A percentile compares a stretch with the other conserved stretches of the same genome.
Conservation (phyloP, 148 eudicot genomes). For the Fagopyrum tataricum region DNA sequence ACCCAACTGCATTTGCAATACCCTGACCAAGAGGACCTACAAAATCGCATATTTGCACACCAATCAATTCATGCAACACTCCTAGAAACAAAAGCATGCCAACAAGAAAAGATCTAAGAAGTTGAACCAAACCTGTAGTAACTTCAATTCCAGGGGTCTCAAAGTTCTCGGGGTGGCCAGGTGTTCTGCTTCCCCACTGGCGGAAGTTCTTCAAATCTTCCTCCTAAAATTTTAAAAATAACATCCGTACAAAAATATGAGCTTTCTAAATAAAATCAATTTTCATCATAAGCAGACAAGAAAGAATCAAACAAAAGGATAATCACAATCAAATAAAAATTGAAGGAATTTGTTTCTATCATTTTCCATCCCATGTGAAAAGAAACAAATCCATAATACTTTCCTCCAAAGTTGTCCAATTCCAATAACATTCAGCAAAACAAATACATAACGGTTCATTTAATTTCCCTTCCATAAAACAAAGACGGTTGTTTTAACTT, state of each 20-base stretch:
- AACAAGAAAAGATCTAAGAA: background rate
- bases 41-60: constrained; percentile 6
- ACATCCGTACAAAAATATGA: constrained; percentile 4
- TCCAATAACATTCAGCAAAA: background rate
- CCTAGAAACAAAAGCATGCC: background rate
- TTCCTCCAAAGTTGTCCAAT: background rate
- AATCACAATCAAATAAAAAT: background rate
- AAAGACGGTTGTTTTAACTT: background rate
- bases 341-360: background rate
- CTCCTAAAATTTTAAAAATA: constrained; percentile 26
- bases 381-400: background rate
- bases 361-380: background rate
- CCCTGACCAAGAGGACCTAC: constrained; percentile 99
- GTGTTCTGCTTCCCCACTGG: constrained; percentile 91
- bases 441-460: background rate
- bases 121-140: constrained; percentile 62
- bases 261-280: background rate
- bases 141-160: constrained; percentile 99
- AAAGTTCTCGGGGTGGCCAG: constrained; percentile 96
- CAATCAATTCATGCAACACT: background rate
- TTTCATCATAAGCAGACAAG: constrained; percentile 3
- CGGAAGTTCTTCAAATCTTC: constrained; percentile 89
- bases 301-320: constrained; percentile 2
- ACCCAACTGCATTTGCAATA: constrained; percentile 92
- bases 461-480: background rate